Base-by-base conservation (phyloP, 305 asterid genomes). In the Plantago rigida region DNA sequence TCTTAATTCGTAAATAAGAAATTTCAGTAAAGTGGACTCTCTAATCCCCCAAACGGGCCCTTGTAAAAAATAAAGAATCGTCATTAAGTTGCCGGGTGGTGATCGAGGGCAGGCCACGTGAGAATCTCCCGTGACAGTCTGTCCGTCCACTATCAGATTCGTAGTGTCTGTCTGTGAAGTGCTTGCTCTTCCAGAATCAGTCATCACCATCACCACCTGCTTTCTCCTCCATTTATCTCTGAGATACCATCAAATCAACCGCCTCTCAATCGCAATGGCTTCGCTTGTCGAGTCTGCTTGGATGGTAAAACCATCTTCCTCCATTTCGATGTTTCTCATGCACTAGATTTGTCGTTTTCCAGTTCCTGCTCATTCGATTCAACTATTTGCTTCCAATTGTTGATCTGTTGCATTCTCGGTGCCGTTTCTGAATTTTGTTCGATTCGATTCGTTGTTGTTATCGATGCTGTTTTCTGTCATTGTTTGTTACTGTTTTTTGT, bases 271-370 rank as follows among this genome's bases (percentile, higher is more conserved):
- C 29, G 28, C 67, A 36, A 71, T 71, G 79, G 76, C 76, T 15
- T 67, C 73, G 9, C 3, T 75, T 24, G 58, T 71, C 62, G 79
- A 75, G 26, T 70, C 71, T 17, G 76, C 69, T 31, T 75, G 79
- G 79, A 71, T 64, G 67, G 79, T 75, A 64, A 60, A 19, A n/a
- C 9, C 17, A 9, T 5, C 8, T 51, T 3, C 29, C 53, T 53
- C 26, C 63, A 22, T 36, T 59, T 66, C 54, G 51, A 1, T 36
- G 28, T 52, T 51, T 64, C 24, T 5, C 45, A 67, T 69, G 67
- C 72, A 73, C 76, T 75, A 70, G 68, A 66, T 66, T 66, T 51
- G 62, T 47, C 60, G 71, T 19, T 64, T 68, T 51, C 34, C 1
- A 56, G 7, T 55, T 64, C 15, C 29, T 5, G 53, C 53, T 48